Evolutionary conservation across 75 land plant genomes (phyloP), one percentile per base, ranked within the genome.

Genomic region (Azolla pinnata): DNA sequence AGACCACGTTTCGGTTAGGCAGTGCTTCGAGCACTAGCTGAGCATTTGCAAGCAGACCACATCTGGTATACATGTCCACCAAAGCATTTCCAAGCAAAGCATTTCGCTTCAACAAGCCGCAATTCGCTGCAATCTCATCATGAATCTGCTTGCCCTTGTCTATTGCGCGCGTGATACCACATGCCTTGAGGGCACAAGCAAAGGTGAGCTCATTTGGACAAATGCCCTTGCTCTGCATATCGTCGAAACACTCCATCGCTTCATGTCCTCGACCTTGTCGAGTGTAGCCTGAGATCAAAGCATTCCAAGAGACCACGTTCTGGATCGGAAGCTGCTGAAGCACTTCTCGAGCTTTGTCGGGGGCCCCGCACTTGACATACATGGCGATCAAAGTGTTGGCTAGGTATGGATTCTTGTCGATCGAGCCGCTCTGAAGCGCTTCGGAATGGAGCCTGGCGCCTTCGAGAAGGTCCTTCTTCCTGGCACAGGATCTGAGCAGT

Each of bases 221-320:
- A 33, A 56, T 61, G 32, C 30, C 44, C 29, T 55, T 62, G 0
- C 29, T 53, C 20, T 63, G 24, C 69, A 83, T 78, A 10, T 56
- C 14, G 2, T 7, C 14, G 52, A 73, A 83, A 0, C 71, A 23
- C 4, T 17, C 17, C 4, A 83, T 12, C 4, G 84, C 81, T 24
- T 64, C 55, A 7, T 32, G 1, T 4, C 72, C 52, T 24, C 63
- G 20, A 12, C 78, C 78, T 4, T 45, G 23, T 20, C 34, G 64
- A 3, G 67, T 60, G 35, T 67, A 63, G 1, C 61, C 65, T 29
- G 81, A 59, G 29, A 81, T 75, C 69, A 81, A 56, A 1, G 78
- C 51, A 33, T 77, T 83, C 87, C 87, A 83, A 30, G 87, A 54
- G 29, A 69, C 77, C 31, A 81, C 72, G 71, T 77, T 77, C 57